Conservation (phyloP, 768 basidiomycete genomes). For the Leccinum uliginosum region DNA sequence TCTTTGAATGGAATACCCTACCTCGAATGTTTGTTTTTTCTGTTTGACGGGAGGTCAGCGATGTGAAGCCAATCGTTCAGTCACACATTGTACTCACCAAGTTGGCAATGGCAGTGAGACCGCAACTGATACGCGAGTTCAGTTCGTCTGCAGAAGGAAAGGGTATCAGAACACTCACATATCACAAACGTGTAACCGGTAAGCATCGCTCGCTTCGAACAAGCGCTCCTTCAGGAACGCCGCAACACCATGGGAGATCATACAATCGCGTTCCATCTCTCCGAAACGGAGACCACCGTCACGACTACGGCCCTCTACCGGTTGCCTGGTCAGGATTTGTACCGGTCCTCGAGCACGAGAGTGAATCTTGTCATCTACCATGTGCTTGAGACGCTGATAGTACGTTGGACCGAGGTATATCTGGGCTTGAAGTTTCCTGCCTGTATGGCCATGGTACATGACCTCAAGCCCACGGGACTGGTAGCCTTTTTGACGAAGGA, state of each 20-base stretch:
- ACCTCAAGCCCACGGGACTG: slow-evolving; percentile 96
- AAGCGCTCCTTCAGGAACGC: slow-evolving; percentile 96
- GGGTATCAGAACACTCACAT: slow-evolving; percentile 55
- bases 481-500: slow-evolving; percentile 86
- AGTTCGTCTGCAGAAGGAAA: slow-evolving; percentile 1
- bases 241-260: slow-evolving; percentile 99
- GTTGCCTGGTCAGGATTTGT: slow-evolving; percentile 95
- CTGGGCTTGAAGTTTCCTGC: slow-evolving; percentile 96
- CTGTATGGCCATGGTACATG: slow-evolving; percentile 99
- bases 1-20: slow-evolving; percentile 21
- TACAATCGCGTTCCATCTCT: slow-evolving; percentile 99
- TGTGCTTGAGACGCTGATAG: slow-evolving; percentile 98
- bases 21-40: slow-evolving; percentile 99
- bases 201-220: slow-evolving; percentile 90
- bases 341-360: slow-evolving; percentile 96
- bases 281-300: slow-evolving; percentile 99
- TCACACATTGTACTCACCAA: slow-evolving; percentile 50
- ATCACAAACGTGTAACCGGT: slow-evolving; percentile 93
- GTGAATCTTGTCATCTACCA: slow-evolving; percentile 99
- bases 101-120: slow-evolving; percentile 95
- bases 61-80: slow-evolving; percentile 5
- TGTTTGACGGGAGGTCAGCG: slow-evolving; percentile 22
- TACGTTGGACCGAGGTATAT: slow-evolving; percentile 98
- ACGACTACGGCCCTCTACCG: slow-evolving; percentile 97
- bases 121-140: slow-evolving; percentile 54